Base-by-base conservation (phyloP, 2,329 filamentous ascomycete species). In the Furcasterigmium sp. region DNA sequence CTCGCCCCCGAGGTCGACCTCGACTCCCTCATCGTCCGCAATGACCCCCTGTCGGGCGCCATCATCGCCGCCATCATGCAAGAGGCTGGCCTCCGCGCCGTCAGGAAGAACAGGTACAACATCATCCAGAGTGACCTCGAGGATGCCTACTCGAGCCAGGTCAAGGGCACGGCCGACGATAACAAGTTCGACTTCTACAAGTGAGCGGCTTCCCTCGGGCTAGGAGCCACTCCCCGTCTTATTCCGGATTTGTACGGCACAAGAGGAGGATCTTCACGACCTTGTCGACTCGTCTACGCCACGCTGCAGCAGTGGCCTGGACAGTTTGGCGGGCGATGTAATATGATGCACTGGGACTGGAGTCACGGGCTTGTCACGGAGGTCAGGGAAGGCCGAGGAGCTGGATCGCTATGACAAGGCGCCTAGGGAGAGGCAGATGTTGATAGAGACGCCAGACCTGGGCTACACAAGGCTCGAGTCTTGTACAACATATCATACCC, bases 21-120 rank as follows among this genome's bases (percentile, higher is more conserved):
- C 50, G 93, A 98, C 68, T 93, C 87, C 53, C 73, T 98, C 58
- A 98, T 98, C 59, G 90, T 96, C 53, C 83, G 93, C 57, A 98
- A 97, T 61, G 93, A 98, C 62, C 93, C 93, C 3, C 73, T 98
- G 39, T 94, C 87, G 39, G 93, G 93, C 56, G 93, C 93, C 45
- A 85, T 98, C 56, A 98, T 98, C 62, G 91, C 93, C 38, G 93
- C 93, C 41, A 95, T 98, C 62, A 98, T 98, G 93, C 93, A 98
- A 68, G 93, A 98, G 70, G 93, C 93, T 25, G 93, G 93, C 53
- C 75, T 98, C 54, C 81, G 91, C 53, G 91, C 91, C 20, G 91
- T 97, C 51, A 80, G 91, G 58, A 97, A 96, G 82, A 97, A 98
- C 70, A 77, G 93, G 58, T 98, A 98, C 71, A 97, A 98, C 68